Conservation (phyloP, 179 eudicot species). For the Silene vulgaris region DNA sequence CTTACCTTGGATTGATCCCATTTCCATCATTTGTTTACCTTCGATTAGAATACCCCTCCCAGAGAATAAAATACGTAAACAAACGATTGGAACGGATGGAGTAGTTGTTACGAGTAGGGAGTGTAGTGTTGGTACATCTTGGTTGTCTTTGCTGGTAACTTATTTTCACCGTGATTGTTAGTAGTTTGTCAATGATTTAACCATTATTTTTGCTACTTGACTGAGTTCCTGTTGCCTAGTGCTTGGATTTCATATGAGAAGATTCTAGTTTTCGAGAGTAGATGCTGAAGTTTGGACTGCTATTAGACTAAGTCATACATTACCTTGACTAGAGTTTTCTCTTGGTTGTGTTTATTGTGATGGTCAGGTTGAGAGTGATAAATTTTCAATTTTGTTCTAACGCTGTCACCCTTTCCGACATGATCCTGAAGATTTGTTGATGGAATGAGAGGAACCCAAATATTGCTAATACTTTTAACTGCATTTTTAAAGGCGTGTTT, state of each 20-base stretch:
- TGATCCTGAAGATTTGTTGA: background rate
- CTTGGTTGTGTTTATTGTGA: background rate
- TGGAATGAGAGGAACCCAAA: no score
- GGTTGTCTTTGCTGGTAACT: background rate
- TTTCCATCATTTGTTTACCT: background rate
- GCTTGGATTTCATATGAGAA: background rate
- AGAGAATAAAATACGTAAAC: no score
- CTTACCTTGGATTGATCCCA: background rate
- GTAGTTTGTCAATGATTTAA: background rate
- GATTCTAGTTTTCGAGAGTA: background rate
- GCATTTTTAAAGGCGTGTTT: no score
- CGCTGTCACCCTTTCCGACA: background rate
- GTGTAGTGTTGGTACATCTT: conserved; percentile 25
- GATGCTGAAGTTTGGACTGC: background rate
- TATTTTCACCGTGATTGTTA: conserved; percentile 21
- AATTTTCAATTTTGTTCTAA: background rate
- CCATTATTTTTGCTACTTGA: background rate
- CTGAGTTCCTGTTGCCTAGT: background rate
- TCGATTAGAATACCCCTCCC: background rate
- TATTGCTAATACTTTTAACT: no score
- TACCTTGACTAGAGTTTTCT: background rate
- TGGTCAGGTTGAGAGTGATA: background rate
- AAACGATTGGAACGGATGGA: no score
- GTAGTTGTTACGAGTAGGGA: background rate
- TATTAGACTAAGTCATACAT: background rate